Evolutionary conservation across 2,329 filamentous ascomycete species (phyloP), one percentile per base, ranked within the genome.

Genomic region (Aspergillus ochraceoroseus): DNA sequence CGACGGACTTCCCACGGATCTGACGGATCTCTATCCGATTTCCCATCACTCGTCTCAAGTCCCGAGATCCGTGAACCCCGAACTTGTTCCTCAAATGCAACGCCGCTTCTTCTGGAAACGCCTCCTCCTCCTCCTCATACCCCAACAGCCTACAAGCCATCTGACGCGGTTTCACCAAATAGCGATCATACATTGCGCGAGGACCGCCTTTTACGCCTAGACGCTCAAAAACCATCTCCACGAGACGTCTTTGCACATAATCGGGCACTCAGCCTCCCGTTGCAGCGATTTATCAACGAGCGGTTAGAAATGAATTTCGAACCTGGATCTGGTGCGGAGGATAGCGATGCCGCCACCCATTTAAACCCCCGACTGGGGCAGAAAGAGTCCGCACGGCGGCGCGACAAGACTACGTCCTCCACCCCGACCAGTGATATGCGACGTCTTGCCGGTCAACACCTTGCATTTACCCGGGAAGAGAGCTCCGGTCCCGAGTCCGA

Each of bases 281-380:
- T 67, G 7, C 58, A 65, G 42, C 59, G 64, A 2, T 67, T 66
- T 27, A 66, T 67, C 32, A 64, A 65, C 29, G 64, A 66, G 30
- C 51, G 62, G 11, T 25, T 59, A 7, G 55, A 62, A n/a, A 32
- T 58, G 12, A 52, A 56, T 17, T 53, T 57, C 34, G 54, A 53
- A 14, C 38, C 44, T 22, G 51, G 52, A 12, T 31, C 41, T 8
- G 38, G 29, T 4, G 32, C 46, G 14, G 48, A 52, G 14, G 17
- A 12, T 25, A 54, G 57, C 2, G 52, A 48, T 13, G 51, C 53
- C n/a, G 58, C 55, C 19, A 46, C 53, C 28, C 54, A 57, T 32
- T 42, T 56, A 28, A 44, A 50, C 4, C 11, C 33, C 1, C 12
- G 19, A 7, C 30, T 28, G 15, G 15, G 27, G 11, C 32, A 38